Evolutionary conservation across 345 rosid genomes (phyloP).

Genomic region (Gossypium mustelinum): DNA sequence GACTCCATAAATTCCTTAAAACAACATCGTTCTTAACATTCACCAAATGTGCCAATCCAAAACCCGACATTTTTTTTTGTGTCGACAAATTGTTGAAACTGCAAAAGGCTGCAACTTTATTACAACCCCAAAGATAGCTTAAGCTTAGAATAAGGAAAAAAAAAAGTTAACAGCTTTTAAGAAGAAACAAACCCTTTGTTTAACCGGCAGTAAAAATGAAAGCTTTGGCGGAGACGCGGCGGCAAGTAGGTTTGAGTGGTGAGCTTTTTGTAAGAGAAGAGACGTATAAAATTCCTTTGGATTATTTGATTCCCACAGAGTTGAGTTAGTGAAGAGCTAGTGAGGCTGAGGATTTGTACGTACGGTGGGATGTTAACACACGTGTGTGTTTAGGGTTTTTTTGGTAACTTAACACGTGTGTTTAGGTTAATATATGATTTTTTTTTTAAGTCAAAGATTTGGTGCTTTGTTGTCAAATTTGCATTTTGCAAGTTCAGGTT

Average conservation of each 20-base stretch:
- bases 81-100: slow-evolving; percentile 28
- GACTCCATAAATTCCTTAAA: slow-evolving; percentile 24
- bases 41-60: slow-evolving; percentile 27
- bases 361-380: not conserved
- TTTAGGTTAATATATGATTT: no score
- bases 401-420: slow-evolving; percentile 1
- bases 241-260: no score
- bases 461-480: no score
- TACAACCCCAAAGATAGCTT: not conserved
- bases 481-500: no score
- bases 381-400: slow-evolving; percentile 9
- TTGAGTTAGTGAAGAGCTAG: not conserved
- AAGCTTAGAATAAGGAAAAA: not conserved
- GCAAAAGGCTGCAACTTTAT: slow-evolving; percentile 20
- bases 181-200: not conserved
- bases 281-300: not conserved
- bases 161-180: slow-evolving; percentile 2
- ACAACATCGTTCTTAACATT: slow-evolving; percentile 26
- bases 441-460: no score
- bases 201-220: slow-evolving; percentile 17
- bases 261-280: not conserved
- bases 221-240: not conserved
- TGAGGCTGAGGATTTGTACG: not conserved
- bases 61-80: slow-evolving; percentile 37
- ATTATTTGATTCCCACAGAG: not conserved